Evolutionary conservation across 1,284 basidiomycete genomes (phyloP), one percentile per base, ranked within the genome.

Genomic region (Sporisorium sorghi): DNA sequence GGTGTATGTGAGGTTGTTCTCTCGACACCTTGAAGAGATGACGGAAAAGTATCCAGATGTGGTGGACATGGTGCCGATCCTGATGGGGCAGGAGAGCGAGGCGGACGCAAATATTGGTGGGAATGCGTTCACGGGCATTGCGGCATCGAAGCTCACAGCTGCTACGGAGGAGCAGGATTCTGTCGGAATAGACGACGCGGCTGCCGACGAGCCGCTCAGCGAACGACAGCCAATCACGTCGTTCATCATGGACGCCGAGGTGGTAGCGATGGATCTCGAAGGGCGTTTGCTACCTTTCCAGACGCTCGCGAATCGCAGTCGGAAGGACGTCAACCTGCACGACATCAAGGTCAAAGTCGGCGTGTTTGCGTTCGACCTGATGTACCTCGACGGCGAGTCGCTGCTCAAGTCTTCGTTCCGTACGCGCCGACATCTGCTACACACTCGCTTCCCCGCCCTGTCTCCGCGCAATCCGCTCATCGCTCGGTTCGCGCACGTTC

Each of bases 1-100:
- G 42, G 80, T 87, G 23, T 87, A 86, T 65, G 88, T 94, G 37
- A 88, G 90, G 53, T 87, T 96, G 46, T 97, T 97, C 86, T 93
- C 91, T 60, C 88, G 93, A 32, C 93, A 96, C 86, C 86, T 97
- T 26, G 94, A 96, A 85, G 91, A 94, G 79, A 94, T 94, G 92
- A 94, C 93, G 3, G 89, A 62, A 35, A 85, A 94, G 90, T 97
- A 97, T 83, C 94, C 94, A 12, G 94, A 97, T 85, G 88, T 97
- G 35, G 87, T 90, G 60, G 87, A 87, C 23, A 63, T 79, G 72
- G 76, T 85, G 42, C 74, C 88, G n/a, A 82, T 67, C 9, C 57
- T 70, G 54, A 57, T 81, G 39, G 77, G 76, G 8, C 70, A 62
- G 33, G 73, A 67, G 52, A 46, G n/a, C 23, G 74, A 73, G 59